A percentile compares a stretch with the other conserved stretches of the same genome.
Evolutionary conservation across 352 stramenopile species (phyloP).

Genomic region (Globisporangium nagaii): DNA sequence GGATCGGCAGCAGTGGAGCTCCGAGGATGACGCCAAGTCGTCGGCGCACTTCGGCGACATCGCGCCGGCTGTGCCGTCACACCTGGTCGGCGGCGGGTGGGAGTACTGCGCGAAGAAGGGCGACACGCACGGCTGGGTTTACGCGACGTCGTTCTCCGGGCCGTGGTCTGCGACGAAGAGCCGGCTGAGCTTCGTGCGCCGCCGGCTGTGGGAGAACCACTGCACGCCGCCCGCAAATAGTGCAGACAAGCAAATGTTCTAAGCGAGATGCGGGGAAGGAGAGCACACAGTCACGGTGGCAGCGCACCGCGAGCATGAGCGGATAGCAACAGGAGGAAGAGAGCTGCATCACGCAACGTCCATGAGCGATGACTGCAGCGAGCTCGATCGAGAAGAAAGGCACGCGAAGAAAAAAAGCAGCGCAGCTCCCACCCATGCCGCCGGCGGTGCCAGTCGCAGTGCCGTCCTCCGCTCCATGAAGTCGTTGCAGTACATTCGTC

Average conservation of each 20-base stretch:
- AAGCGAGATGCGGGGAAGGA: neutral
- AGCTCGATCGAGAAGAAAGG: too few relatives aligned
- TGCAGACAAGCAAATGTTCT: conserved; percentile 24
- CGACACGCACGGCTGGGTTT: conserved; percentile 56
- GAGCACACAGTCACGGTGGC: too few relatives aligned
- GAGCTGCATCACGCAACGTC: too few relatives aligned
- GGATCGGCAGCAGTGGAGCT: conserved; percentile 47
- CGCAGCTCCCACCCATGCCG: too few relatives aligned
- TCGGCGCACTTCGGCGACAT: conserved; percentile 40
- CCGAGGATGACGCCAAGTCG: conserved; percentile 39
- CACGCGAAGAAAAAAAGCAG: too few relatives aligned
- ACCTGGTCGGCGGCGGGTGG: conserved; percentile 44
- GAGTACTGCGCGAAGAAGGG: conserved; percentile 41
- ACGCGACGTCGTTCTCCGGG: conserved; percentile 52
- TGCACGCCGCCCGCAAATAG: conserved; percentile 18
- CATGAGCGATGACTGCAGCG: too few relatives aligned
- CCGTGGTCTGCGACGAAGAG: conserved; percentile 53
- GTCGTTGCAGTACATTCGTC: too few relatives aligned
- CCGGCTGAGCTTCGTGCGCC: conserved; percentile 51
- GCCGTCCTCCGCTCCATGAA: too few relatives aligned
- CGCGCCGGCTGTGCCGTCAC: conserved; percentile 28
- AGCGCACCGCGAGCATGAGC: too few relatives aligned
- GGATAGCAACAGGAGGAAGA: too few relatives aligned
- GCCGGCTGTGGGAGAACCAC: conserved; percentile 69
- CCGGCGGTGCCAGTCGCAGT: too few relatives aligned